A percentile compares a stretch with the other conserved stretches of the same genome.
These are phyloP conservation scores for Phlyctochytrium arcticum DNA, from an alignment of 192 early-diverging fungal species.

Conservation along the genomic window DNA sequence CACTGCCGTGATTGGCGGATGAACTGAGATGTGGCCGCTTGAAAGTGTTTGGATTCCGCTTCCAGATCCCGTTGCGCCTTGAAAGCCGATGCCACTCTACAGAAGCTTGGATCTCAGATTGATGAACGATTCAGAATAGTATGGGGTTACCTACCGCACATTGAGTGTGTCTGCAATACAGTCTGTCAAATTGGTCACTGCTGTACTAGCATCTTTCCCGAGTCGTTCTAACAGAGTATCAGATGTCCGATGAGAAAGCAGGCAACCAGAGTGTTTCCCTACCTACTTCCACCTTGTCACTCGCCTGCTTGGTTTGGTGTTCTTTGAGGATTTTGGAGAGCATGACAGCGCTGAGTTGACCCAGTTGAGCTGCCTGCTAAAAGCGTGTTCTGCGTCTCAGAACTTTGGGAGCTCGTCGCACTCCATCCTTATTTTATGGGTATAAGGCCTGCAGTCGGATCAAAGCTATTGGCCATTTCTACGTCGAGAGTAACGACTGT, in stretches of 20 bases:
- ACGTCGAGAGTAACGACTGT: too few species aligned
- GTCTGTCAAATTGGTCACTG: conserved; percentile 52
- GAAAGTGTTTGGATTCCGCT: conserved; percentile 49
- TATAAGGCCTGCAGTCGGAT: too few species aligned
- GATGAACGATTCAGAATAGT: background rate
- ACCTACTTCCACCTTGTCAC: conserved; percentile 51
- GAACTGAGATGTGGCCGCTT: conserved; percentile 44
- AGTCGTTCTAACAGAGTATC: conserved; percentile 45
- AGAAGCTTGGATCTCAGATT: conserved; percentile 3
- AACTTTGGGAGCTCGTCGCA: too few species aligned
- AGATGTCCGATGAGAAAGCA: background rate
- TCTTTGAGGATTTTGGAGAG: conserved; percentile 36
- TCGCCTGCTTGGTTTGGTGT: conserved; percentile 58
- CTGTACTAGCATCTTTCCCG: conserved; percentile 47
- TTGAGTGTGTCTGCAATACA: conserved; percentile 56
- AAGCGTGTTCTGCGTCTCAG: too few species aligned
- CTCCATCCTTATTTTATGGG: too few species aligned
- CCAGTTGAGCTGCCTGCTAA: too few species aligned
- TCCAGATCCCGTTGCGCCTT: conserved; percentile 65
- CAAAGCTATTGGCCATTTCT: too few species aligned
- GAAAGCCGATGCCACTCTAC: conserved; percentile 54
- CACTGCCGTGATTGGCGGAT: conserved; percentile 72
- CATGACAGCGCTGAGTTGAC: too few species aligned
- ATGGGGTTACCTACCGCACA: conserved; percentile 10
- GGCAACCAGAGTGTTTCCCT: background rate